phyloP scores from a whole-genome alignment of 805 yeast genomes.

The Cyberlindnera veronae region DNA sequence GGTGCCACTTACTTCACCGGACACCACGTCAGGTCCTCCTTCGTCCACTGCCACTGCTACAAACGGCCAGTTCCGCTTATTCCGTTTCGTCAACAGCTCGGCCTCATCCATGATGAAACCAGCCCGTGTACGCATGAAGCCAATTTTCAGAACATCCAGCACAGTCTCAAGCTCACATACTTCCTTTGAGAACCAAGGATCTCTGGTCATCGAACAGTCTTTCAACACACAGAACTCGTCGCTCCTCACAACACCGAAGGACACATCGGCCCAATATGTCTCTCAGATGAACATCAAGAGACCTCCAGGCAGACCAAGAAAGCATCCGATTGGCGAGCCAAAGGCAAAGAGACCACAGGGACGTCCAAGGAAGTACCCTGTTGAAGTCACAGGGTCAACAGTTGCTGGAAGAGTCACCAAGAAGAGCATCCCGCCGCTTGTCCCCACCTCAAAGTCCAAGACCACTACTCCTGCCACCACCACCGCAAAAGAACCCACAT shows the following conservation, averaged over 20 bases:
- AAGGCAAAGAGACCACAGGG: slow-evolving; percentile 33
- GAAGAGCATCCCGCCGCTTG: not conserved
- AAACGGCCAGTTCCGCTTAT: slow-evolving; percentile 25
- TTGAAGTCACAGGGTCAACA: slow-evolving; percentile 12
- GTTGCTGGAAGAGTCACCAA: not conserved
- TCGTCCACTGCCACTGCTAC: too few species aligned
- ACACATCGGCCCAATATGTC: slow-evolving; percentile 14
- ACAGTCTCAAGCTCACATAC: slow-evolving; percentile 2
- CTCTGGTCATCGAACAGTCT: slow-evolving; percentile 24
- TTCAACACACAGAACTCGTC: slow-evolving; percentile 10
- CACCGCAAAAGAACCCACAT: not conserved
- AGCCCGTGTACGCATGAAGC: slow-evolving; percentile 20
- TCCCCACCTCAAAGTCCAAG: not conserved
- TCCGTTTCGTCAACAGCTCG: slow-evolving; percentile 26
- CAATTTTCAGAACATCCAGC: slow-evolving; percentile 23
- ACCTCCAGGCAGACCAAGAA: slow-evolving; percentile 49
- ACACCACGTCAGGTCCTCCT: not conserved
- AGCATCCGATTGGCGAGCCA: slow-evolving; percentile 44
- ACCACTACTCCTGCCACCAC: not conserved
- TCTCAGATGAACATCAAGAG: slow-evolving; percentile 31
- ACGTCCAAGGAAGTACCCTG: slow-evolving; percentile 27
- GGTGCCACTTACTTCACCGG: too few species aligned
- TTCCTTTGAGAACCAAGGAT: slow-evolving; percentile 9
- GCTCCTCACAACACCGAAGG: slow-evolving; percentile 5
- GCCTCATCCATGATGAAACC: slow-evolving; percentile 19